These are phyloP conservation scores for Ustulina deusta DNA, from an alignment of 2,329 filamentous ascomycete genomes.

Conservation along the genomic window DNA sequence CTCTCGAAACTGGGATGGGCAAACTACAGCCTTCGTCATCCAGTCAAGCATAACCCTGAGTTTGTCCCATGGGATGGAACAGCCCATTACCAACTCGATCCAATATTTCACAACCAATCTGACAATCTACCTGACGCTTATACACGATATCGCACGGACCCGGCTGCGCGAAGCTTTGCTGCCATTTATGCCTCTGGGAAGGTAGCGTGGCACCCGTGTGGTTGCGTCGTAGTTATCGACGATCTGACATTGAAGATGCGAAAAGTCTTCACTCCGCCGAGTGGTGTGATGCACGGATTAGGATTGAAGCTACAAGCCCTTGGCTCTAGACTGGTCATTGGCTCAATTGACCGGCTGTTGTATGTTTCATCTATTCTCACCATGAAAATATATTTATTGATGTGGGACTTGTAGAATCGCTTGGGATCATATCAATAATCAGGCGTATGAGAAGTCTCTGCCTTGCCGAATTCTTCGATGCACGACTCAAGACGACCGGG, in stretches of 20 bases:
- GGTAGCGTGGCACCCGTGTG: slow-evolving; percentile 38
- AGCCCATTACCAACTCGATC: slow-evolving; percentile 23
- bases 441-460: slow-evolving; percentile 39
- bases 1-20: slow-evolving; percentile 13
- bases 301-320: slow-evolving; percentile 35
- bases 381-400: slow-evolving; percentile 30
- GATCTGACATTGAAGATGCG: slow-evolving; percentile 40
- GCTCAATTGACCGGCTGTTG: slow-evolving; percentile 38
- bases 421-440: slow-evolving; percentile 44
- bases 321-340: slow-evolving; percentile 43
- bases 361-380: slow-evolving; percentile 28
- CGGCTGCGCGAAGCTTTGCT: not conserved
- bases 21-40: not conserved
- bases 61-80: slow-evolving; percentile 1
- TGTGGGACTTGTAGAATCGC: slow-evolving; percentile 37
- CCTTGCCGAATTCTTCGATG: slow-evolving; percentile 31
- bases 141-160: not conserved
- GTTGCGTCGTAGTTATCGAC: slow-evolving; percentile 38
- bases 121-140: slow-evolving; percentile 7
- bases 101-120: slow-evolving; percentile 10
- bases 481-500: slow-evolving; percentile 33
- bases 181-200: slow-evolving; percentile 42
- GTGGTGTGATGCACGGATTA: slow-evolving; percentile 32
- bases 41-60: not conserved
- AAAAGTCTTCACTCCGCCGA: slow-evolving; percentile 39